phyloP scores from a whole-genome alignment of 768 basidiomycete species.

The Tulasnella sp. region DNA sequence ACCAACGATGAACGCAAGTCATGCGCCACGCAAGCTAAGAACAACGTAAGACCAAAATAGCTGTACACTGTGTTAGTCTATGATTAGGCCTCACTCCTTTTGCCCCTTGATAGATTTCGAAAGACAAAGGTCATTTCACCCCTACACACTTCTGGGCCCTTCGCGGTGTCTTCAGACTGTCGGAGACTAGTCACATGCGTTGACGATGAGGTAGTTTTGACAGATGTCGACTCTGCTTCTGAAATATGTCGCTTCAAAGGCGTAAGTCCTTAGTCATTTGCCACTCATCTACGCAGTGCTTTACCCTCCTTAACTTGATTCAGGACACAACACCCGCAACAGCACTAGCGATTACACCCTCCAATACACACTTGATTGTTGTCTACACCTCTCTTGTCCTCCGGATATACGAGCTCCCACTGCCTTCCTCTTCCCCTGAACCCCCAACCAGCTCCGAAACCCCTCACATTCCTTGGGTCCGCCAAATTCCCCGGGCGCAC shows the following conservation, averaged over 20 bases:
- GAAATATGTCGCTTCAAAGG: constrained; percentile 76
- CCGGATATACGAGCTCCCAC: constrained; percentile 74
- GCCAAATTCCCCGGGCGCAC: constrained; percentile 65
- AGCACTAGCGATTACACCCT: constrained; percentile 72
- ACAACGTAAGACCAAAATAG: constrained; percentile 47
- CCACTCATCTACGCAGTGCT: constrained; percentile 14
- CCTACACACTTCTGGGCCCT: constrained; percentile 81
- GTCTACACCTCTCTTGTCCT: constrained; percentile 78
- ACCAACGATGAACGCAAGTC: not conserved
- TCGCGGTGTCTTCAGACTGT: constrained; percentile 72
- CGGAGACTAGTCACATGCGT: constrained; percentile 76
- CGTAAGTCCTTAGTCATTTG: constrained; percentile 43
- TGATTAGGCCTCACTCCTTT: not conserved
- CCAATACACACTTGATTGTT: constrained; percentile 62
- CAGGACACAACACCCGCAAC: constrained; percentile 83
- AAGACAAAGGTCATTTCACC: constrained; percentile 66
- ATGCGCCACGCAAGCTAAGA: constrained; percentile 34
- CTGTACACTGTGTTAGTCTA: not conserved
- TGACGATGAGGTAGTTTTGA: constrained; percentile 75
- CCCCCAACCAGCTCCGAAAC: constrained; percentile 28
- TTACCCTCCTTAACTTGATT: not conserved
- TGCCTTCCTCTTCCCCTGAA: constrained; percentile 28
- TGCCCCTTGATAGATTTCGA: constrained; percentile 50
- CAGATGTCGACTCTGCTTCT: constrained; percentile 64
- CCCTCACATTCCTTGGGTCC: constrained; percentile 41